Conservation (phyloP, 768 basidiomycete genomes). For the Boletus reticuloceps region DNA sequence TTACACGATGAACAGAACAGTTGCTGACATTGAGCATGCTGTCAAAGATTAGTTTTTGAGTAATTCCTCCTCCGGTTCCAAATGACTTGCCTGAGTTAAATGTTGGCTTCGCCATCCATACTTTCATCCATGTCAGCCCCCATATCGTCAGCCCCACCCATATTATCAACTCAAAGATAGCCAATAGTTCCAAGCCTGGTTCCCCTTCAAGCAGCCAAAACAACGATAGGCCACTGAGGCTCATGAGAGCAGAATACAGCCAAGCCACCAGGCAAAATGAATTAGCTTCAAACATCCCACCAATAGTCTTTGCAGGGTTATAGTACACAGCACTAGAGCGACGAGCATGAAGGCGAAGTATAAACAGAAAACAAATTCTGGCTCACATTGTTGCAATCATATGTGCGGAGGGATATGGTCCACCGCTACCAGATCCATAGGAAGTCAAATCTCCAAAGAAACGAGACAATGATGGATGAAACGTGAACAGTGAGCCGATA, state of each 20-base stretch:
- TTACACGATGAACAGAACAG: slow-evolving; percentile 82
- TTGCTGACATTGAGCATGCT: slow-evolving; percentile 85
- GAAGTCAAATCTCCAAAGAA: slow-evolving; percentile 62
- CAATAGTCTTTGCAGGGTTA: slow-evolving; percentile 91
- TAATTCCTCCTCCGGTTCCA: not conserved
- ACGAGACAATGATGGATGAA: slow-evolving; percentile 68
- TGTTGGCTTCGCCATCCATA: slow-evolving; percentile 85
- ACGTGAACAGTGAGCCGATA: slow-evolving; percentile 90
- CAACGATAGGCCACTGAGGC: slow-evolving; percentile 70
- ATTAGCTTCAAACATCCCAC: slow-evolving; percentile 91
- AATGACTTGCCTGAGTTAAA: slow-evolving; percentile 74
- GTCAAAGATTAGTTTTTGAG: not conserved
- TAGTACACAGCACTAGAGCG: slow-evolving; percentile 71
- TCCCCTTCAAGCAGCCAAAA: slow-evolving; percentile 77
- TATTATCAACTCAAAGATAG: slow-evolving; percentile 66
- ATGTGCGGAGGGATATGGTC: slow-evolving; percentile 80
- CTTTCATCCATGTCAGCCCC: slow-evolving; percentile 84
- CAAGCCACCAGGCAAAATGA: slow-evolving; percentile 73
- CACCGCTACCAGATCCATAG: slow-evolving; percentile 41
- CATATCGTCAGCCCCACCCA: slow-evolving; percentile 88
- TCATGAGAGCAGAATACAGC: slow-evolving; percentile 69
- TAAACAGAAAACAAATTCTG: not conserved
- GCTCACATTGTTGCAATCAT: slow-evolving; percentile 87
- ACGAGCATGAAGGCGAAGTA: not conserved
- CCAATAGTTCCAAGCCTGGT: slow-evolving; percentile 71